These are phyloP conservation scores for Bauhinia variegata DNA, from an alignment of 306 rosid genomes.

Conservation along the genomic window DNA sequence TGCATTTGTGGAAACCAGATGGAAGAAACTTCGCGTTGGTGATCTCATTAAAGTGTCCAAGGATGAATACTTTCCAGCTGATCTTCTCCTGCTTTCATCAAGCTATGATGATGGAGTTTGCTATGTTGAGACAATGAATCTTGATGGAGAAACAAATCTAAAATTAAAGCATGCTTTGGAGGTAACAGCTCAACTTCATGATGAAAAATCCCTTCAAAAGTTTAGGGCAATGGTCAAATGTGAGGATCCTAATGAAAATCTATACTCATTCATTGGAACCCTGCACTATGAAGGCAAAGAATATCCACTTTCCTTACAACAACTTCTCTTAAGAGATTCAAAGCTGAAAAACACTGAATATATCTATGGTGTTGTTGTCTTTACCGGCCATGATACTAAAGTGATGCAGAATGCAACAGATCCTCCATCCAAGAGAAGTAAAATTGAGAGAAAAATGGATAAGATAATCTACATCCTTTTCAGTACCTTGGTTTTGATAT, in stretches of 20 bases:
- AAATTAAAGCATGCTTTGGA: conserved; percentile 81
- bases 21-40: conserved; percentile 87
- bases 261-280: conserved; percentile 82
- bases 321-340: conserved; percentile 83
- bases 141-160: conserved; percentile 93
- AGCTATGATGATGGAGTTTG: conserved; percentile 80
- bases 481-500: conserved; percentile 66
- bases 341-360: conserved; percentile 87
- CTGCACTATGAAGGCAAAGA: conserved; percentile 46
- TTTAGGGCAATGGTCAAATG: conserved; percentile 67
- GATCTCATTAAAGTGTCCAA: conserved; percentile 75
- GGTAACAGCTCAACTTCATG: conserved; percentile 52
- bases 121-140: conserved; percentile 92
- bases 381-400: conserved; percentile 87
- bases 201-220: conserved; percentile 55
- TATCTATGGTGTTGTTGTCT: conserved; percentile 70
- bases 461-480: conserved; percentile 81
- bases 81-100: conserved; percentile 79
- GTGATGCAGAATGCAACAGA: conserved; percentile 87
- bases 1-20: conserved; percentile 66
- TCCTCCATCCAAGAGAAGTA: conserved; percentile 94
- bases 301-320: conserved; percentile 70
- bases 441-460: conserved; percentile 85
- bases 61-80: conserved; percentile 89
- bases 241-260: conserved; percentile 90